Evolutionary conservation across 768 basidiomycete species (phyloP).

Genomic region (Naematelia encephala): DNA sequence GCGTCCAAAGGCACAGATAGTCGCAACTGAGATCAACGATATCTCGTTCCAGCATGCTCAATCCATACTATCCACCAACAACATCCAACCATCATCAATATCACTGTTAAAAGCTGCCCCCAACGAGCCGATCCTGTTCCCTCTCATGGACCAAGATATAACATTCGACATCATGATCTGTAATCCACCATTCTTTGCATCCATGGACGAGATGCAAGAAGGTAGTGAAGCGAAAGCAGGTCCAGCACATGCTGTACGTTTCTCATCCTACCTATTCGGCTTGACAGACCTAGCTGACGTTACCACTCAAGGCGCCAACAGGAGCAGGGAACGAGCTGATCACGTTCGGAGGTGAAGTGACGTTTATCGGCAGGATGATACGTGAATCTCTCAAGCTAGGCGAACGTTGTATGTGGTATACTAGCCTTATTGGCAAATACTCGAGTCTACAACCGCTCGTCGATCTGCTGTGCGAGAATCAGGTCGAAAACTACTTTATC

Average conservation of each 20-base stretch:
- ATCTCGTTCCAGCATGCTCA: constrained; percentile 60
- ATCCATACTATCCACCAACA: constrained; percentile 61
- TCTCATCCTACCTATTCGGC: neutral
- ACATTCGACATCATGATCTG: constrained; percentile 79
- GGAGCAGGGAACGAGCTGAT: constrained; percentile 86
- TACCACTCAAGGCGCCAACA: constrained; percentile 68
- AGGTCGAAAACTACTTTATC: constrained; percentile 75
- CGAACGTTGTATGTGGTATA: constrained; percentile 81
- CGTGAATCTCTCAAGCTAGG: constrained; percentile 61
- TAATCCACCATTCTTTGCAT: constrained; percentile 94
- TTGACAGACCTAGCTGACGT: neutral
- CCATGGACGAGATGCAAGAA: constrained; percentile 62
- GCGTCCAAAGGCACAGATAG: constrained; percentile 23
- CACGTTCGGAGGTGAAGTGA: constrained; percentile 76
- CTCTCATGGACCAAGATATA: constrained; percentile 36
- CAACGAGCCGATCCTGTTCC: constrained; percentile 57
- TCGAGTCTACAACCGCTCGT: constrained; percentile 68
- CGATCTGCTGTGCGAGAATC: constrained; percentile 55
- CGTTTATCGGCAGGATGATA: constrained; percentile 74
- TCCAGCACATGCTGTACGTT: constrained; percentile 66
- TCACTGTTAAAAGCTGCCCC: constrained; percentile 49
- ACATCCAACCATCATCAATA: constrained; percentile 57
- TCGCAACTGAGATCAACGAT: constrained; percentile 65
- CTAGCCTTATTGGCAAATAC: constrained; percentile 85
- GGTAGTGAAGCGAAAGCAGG: constrained; percentile 65